phyloP scores from a whole-genome alignment of 768 basidiomycete genomes.

The Lactifluus piperatus region DNA sequence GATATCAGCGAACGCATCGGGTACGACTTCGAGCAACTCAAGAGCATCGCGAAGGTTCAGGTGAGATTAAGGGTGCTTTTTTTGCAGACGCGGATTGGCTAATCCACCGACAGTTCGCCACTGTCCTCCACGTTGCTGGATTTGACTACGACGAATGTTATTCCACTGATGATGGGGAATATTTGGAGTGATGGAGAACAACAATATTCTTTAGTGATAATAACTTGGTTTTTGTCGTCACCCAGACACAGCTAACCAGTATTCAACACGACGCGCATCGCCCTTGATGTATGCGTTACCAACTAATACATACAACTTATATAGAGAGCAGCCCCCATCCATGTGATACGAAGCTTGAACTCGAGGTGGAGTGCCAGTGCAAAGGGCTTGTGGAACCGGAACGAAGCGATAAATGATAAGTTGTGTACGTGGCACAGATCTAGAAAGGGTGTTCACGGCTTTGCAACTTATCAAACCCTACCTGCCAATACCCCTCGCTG shows the following conservation, averaged over 20 bases:
- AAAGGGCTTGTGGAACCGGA: conserved; percentile 73
- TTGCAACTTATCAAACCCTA: too few species aligned
- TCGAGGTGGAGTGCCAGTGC: conserved; percentile 68
- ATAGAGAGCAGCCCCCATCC: too few species aligned
- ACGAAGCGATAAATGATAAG: too few species aligned
- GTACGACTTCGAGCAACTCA: conserved; percentile 78
- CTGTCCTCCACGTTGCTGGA: conserved; percentile 32
- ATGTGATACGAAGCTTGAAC: conserved; percentile 30
- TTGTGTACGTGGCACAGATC: too few species aligned
- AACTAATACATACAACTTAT: too few species aligned
- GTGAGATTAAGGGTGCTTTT: conserved; percentile 30
- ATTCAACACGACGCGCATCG: not conserved
- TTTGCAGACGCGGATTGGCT: not conserved
- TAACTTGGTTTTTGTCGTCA: not conserved
- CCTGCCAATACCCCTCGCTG: too few species aligned
- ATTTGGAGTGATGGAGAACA: not conserved
- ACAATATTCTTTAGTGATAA: not conserved
- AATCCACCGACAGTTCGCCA: conserved; percentile 25
- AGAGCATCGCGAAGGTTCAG: conserved; percentile 82
- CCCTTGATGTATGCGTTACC: not conserved
- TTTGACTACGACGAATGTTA: conserved; percentile 21
- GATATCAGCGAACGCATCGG: conserved; percentile 73
- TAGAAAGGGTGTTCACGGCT: too few species aligned
- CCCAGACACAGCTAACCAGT: not conserved
- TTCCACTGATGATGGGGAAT: not conserved